A percentile compares a stretch with the other conserved stretches of the same genome.
Evolutionary conservation across 163 green algal genomes (phyloP).

Genomic region (Chlamydomonas reinhardtii): DNA sequence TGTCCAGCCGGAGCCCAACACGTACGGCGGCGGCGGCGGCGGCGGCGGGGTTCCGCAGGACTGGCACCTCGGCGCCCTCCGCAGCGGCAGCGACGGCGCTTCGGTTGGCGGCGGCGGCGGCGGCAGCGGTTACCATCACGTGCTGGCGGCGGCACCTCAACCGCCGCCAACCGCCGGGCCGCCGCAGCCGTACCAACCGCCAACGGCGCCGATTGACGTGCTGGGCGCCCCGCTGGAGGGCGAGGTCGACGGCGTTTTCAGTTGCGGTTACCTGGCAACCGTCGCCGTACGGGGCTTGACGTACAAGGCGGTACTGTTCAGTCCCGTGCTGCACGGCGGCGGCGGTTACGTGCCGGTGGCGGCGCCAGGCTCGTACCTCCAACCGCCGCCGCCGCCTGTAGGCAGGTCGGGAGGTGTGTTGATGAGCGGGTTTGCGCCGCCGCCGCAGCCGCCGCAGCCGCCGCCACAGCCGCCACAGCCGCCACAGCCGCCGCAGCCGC

Average conservation of each 20-base stretch:
- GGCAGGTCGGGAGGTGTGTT: neutral
- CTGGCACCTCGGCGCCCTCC: too few species aligned
- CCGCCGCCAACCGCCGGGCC: neutral
- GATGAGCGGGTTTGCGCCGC: neutral
- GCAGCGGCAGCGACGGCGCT: neutral
- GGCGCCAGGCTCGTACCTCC: too few species aligned
- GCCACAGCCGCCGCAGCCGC: neutral
- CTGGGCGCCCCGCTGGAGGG: constrained; percentile 40
- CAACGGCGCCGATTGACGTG: neutral
- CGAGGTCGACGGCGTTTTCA: constrained; percentile 51
- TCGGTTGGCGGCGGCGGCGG: too few species aligned
- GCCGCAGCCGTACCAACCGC: neutral
- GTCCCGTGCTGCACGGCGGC: constrained; percentile 40
- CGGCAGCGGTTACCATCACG: too few species aligned
- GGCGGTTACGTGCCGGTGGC: neutral
- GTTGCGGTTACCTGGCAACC: constrained; percentile 53
- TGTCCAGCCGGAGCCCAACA: too few species aligned
- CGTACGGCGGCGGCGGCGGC: too few species aligned
- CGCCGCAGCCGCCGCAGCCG: too few species aligned
- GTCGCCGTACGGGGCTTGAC: constrained; percentile 43
- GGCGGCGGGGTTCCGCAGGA: too few species aligned
- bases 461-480: too few species aligned
- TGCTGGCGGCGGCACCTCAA: too few species aligned
- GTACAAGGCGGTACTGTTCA: constrained; percentile 55
- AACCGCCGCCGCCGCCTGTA: too few species aligned